These are phyloP conservation scores for Suillus hirtellus DNA, from an alignment of 768 basidiomycete genomes.

Conservation along the genomic window DNA sequence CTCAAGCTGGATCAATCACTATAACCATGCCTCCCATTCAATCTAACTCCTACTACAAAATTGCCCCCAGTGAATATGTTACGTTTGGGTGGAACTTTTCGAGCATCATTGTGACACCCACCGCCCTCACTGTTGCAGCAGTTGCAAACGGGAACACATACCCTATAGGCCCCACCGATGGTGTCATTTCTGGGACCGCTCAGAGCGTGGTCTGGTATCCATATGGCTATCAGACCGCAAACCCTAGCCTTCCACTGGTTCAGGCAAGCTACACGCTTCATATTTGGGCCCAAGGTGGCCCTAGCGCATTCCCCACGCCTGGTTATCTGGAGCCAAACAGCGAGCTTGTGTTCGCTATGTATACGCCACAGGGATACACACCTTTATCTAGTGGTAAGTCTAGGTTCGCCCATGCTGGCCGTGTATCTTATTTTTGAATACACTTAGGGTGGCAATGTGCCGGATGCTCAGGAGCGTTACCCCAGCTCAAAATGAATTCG, in stretches of 20 bases:
- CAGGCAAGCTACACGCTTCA: slow-evolving; percentile 61
- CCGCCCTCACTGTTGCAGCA: slow-evolving; percentile 60
- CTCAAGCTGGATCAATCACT: slow-evolving; percentile 52
- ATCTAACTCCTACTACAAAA: slow-evolving; percentile 66
- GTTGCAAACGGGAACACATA: slow-evolving; percentile 69
- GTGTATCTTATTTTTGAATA: background rate
- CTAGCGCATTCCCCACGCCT: slow-evolving; percentile 45
- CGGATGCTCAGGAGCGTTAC: slow-evolving; percentile 32
- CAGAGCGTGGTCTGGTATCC: slow-evolving; percentile 61
- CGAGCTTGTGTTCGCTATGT: slow-evolving; percentile 59
- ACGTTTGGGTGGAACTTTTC: slow-evolving; percentile 79
- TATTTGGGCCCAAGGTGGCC: slow-evolving; percentile 57
- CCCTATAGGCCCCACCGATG: slow-evolving; percentile 58
- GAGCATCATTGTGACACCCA: slow-evolving; percentile 52
- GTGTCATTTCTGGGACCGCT: slow-evolving; percentile 50
- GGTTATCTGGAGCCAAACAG: slow-evolving; percentile 57
- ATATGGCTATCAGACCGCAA: slow-evolving; percentile 50
- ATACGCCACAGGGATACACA: slow-evolving; percentile 58
- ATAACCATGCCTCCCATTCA: slow-evolving; percentile 61
- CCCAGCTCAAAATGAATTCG: slow-evolving; percentile 32
- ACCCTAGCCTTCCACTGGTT: slow-evolving; percentile 56
- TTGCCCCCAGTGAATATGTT: slow-evolving; percentile 52
- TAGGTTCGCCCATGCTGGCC: background rate
- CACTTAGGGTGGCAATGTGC: slow-evolving; percentile 31
- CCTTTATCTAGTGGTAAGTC: slow-evolving; percentile 46